Evolutionary conservation across 257 asterid genomes (phyloP).

Genomic region (Solanum virginianum): DNA sequence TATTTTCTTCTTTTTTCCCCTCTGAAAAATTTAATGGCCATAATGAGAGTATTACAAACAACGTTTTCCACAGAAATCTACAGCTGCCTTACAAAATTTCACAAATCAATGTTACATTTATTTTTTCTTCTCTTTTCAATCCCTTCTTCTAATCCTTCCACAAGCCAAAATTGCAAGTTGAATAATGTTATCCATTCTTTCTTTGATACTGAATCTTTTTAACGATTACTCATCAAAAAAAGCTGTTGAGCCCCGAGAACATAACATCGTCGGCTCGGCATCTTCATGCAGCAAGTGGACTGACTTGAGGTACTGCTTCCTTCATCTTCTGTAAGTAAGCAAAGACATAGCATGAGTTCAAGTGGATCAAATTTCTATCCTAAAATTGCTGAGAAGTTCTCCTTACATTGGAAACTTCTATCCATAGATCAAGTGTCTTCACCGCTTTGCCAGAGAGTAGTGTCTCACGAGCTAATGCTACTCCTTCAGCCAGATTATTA

Average conservation of each 20-base stretch:
- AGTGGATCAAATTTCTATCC: background rate
- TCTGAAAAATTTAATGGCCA: background rate
- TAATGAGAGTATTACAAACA: background rate
- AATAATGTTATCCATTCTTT: background rate
- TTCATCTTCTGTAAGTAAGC: background rate
- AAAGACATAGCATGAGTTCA: background rate
- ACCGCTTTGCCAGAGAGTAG: conserved; percentile 66
- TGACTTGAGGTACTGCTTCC: background rate
- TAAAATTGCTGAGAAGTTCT: background rate
- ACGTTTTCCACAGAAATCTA: background rate
- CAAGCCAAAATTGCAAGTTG: background rate
- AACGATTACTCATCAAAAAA: background rate
- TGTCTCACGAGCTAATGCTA: conserved; percentile 53
- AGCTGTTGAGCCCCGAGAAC: background rate
- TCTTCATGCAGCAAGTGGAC: background rate
- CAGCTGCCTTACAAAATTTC: background rate
- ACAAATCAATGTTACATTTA: background rate
- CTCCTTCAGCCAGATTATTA: conserved; percentile 52
- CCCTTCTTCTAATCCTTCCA: background rate
- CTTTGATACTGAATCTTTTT: background rate
- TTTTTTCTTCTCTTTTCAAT: background rate
- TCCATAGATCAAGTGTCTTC: conserved; percentile 64
- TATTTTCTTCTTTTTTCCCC: background rate
- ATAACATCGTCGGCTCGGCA: background rate
- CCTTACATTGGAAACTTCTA: conserved; percentile 56